Evolutionary conservation across 352 stramenopile species (phyloP), one percentile per base, ranked within the genome.

Genomic region (Pythium brachiatum): DNA sequence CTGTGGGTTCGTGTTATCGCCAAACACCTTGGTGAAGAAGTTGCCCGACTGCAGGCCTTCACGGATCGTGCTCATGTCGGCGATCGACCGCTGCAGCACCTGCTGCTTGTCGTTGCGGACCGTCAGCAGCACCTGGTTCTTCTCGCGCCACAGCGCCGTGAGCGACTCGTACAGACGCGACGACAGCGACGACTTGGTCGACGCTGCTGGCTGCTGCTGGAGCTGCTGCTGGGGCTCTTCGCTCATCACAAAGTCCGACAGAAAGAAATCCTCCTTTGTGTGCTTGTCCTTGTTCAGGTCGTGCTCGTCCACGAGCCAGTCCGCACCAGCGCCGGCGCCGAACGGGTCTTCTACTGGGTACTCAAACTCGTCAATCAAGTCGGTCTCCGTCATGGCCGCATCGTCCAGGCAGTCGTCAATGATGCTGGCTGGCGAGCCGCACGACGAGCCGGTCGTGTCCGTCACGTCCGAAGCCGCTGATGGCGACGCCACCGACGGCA

Each of bases 301-400:
- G 29, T 86, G 7, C 36, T 44, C 36, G 2, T 44, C 36, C 36
- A 44, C 73, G 50, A 92, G 86, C 83, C 77, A 92, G 63, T 84
- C 87, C 39, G 75, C 85, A 31, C 86, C 75, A 3, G 79, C 73
- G 0, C 7, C 75, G 1, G 53, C 53, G 18, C 53, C 81, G 36
- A 95, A 90, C 27, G 83, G 72, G 47, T 93, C 79, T 36, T 91
- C 82, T n/a, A 93, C 81, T 0, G 84, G 80, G 70, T 90, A 91
- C 36, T 89, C 81, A 58, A 95, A 90, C 63, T 91, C 76, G 60
- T 93, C 83, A 64, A 93, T 86, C 43, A 51, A 20, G 29, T 51
- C 43, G n/a, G 43, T 51, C 43, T 71, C 55, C 52, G 53, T 39
- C 74, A 57, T 31, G 72, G 72, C 12, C 36, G 36, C 36, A 21